These are phyloP conservation scores for Aegle marmelos DNA, from an alignment of 345 rosid species.

Conservation along the genomic window DNA sequence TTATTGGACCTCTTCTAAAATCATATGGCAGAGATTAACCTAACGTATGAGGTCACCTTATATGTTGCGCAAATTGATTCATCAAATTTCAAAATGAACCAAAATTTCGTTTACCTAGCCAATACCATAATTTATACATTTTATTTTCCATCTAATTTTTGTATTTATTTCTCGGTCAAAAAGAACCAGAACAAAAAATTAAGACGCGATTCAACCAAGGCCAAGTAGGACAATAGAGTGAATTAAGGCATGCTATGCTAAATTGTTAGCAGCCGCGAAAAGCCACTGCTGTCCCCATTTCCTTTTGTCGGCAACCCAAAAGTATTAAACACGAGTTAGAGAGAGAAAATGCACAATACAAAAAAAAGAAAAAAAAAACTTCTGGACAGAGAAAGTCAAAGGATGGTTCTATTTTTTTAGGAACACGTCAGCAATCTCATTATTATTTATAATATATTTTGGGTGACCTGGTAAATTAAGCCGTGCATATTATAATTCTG, in stretches of 20 bases:
- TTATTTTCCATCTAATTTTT: background rate
- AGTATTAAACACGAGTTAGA: conserved; percentile 16
- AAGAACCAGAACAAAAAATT: background rate
- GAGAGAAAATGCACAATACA: background rate
- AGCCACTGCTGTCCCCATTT: background rate
- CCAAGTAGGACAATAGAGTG: background rate
- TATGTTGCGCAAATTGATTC: no score
- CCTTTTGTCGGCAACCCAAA: conserved; percentile 11
- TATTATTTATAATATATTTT: background rate
- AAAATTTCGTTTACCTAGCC: background rate
- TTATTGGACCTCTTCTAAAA: no score
- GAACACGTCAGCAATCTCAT: background rate
- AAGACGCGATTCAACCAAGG: background rate
- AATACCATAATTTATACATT: background rate
- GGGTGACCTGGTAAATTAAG: background rate
- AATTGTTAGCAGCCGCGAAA: background rate
- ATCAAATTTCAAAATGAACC: background rate
- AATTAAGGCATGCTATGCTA: background rate
- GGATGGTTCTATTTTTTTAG: background rate
- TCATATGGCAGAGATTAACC: no score
- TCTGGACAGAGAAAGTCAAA: conserved; percentile 17
- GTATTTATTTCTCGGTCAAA: background rate
- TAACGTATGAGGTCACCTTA: no score
- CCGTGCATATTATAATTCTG: background rate
- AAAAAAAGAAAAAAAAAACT: no score